These are phyloP conservation scores for Coccomyxa sp. DNA, from an alignment of 139 green algal species.

Conservation along the genomic window DNA sequence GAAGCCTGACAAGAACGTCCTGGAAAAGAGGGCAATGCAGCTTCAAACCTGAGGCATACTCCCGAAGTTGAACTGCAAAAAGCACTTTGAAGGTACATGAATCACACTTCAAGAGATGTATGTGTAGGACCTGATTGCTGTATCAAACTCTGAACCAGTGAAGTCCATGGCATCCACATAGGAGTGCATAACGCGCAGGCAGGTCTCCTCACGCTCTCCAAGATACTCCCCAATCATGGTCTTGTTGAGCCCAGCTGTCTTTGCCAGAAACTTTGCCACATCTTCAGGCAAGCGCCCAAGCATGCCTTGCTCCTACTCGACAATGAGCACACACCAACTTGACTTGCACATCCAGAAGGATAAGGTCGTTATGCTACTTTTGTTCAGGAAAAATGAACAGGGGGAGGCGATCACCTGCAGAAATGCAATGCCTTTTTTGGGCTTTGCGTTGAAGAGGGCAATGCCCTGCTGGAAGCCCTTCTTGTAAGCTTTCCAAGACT, in stretches of 20 bases:
- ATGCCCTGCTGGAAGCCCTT: slow-evolving; percentile 76
- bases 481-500: slow-evolving; percentile 74
- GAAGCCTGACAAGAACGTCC: slow-evolving; percentile 67
- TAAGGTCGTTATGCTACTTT: not conserved
- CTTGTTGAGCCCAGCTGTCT: slow-evolving; percentile 83
- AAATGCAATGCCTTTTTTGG: slow-evolving; percentile 86
- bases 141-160: slow-evolving; percentile 78
- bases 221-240: slow-evolving; percentile 94
- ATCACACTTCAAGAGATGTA: not conserved
- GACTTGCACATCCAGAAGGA: not conserved
- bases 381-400: no score
- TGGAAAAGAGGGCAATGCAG: slow-evolving; percentile 6
- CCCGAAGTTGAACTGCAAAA: not conserved
- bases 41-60: not conserved
- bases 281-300: slow-evolving; percentile 54
- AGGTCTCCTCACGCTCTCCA: slow-evolving; percentile 86
- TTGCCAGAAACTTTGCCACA: slow-evolving; percentile 46
- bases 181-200: slow-evolving; percentile 94
- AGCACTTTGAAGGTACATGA: not conserved
- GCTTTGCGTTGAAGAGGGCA: slow-evolving; percentile 95
- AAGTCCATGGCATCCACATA: slow-evolving; percentile 97
- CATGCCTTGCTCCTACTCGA: slow-evolving; percentile 70
- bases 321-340: slow-evolving; percentile 4
- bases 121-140: slow-evolving; percentile 72
- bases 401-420: slow-evolving; percentile 44